These are phyloP conservation scores for Biscogniauxia marginata DNA, from an alignment of 2,329 filamentous ascomycete species.

Conservation along the genomic window DNA sequence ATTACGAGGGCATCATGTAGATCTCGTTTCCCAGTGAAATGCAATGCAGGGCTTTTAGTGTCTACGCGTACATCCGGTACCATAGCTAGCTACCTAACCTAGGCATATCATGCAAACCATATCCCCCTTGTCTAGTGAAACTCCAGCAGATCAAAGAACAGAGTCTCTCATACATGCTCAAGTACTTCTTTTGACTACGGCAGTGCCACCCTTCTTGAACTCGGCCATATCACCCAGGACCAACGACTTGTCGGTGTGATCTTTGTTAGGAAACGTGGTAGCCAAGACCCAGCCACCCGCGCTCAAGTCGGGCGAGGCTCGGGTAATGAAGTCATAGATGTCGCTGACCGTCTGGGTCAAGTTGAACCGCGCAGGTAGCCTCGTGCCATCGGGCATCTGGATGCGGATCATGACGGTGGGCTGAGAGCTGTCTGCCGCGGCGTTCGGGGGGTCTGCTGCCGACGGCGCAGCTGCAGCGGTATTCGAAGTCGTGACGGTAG, in stretches of 20 bases:
- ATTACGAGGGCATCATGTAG: background rate
- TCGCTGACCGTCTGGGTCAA: constrained; percentile 74
- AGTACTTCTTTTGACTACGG: constrained; percentile 56
- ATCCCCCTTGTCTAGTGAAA: constrained; percentile 5
- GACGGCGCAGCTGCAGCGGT: constrained; percentile 32
- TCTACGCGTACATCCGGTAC: constrained; percentile 9
- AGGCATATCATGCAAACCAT: constrained; percentile 1
- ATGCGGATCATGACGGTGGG: constrained; percentile 72
- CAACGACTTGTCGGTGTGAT: constrained; percentile 66
- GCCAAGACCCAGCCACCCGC: constrained; percentile 69
- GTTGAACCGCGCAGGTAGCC: constrained; percentile 79
- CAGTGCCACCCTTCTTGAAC: constrained; percentile 65
- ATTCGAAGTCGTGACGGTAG: constrained; percentile 33
- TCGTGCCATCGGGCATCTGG: constrained; percentile 73
- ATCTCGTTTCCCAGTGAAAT: constrained; percentile 5
- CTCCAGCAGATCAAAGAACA: background rate
- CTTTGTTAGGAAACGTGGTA: constrained; percentile 81
- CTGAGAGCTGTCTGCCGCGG: constrained; percentile 59
- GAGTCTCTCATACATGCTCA: constrained; percentile 7
- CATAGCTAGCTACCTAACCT: constrained; percentile 1
- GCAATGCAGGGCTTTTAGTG: constrained; percentile 1
- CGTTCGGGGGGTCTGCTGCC: constrained; percentile 15
- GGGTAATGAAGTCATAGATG: constrained; percentile 71
- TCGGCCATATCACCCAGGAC: constrained; percentile 60
- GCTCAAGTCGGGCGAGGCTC: constrained; percentile 57